Conservation (phyloP, 495 filamentous ascomycete species). For the Neurospora sp. region DNA sequence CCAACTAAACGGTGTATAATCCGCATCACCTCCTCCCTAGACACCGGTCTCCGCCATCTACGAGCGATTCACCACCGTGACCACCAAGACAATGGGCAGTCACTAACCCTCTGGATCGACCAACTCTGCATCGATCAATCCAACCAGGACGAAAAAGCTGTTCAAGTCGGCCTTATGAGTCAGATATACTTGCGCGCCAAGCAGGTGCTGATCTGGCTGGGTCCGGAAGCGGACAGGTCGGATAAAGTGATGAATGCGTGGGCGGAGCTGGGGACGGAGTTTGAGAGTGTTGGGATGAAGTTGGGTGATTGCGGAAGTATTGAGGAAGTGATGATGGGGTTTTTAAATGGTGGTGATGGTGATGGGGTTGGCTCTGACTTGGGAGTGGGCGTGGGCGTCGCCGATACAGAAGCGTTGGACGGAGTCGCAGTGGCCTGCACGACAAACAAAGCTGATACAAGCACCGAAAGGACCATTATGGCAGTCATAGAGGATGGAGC, state of each 20-base stretch:
- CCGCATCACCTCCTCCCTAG: not conserved
- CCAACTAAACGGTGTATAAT: not conserved
- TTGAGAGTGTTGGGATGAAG: not conserved
- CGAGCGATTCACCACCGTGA: not conserved
- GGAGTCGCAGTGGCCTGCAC: too few species aligned
- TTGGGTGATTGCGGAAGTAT: too few species aligned
- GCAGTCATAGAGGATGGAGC: not conserved
- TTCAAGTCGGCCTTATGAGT: constrained; percentile 20
- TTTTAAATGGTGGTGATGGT: too few species aligned
- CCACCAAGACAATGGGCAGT: too few species aligned
- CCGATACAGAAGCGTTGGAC: not conserved
- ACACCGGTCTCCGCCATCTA: not conserved
- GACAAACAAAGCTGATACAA: not conserved
- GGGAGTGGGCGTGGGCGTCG: not conserved
- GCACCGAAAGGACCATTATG: not conserved
- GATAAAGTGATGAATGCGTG: constrained; percentile 1
- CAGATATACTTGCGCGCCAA: constrained; percentile 12
- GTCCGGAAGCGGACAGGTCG: not conserved
- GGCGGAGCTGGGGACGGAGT: not conserved
- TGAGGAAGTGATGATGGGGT: too few species aligned
- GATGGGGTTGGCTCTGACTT: not conserved
- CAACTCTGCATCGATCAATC: constrained; percentile 24
- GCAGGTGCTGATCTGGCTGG: constrained; percentile 20
- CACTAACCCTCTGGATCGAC: constrained; percentile 8
- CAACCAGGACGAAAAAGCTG: constrained; percentile 7